Conservation (phyloP, 306 rosid species). For the Vicia villosa region DNA sequence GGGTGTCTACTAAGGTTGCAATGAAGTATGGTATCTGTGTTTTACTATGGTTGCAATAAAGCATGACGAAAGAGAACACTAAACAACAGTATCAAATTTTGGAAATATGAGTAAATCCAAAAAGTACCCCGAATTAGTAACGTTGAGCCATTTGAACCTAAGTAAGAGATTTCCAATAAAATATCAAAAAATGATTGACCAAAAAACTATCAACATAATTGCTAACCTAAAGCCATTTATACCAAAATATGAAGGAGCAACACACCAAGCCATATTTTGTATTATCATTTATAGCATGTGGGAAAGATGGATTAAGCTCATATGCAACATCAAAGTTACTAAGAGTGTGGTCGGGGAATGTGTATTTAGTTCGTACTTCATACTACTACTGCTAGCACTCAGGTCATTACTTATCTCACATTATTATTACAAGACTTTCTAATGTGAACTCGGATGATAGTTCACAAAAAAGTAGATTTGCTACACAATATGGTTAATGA, state of each 20-base stretch:
- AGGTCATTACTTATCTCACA: neutral
- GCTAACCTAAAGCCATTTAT: neutral
- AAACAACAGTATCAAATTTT: conserved; percentile 7
- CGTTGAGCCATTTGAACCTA: conserved; percentile 10
- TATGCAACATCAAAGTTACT: neutral
- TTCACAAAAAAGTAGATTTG: neutral
- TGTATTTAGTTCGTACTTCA: neutral
- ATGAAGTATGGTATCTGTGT: neutral
- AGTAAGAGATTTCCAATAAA: neutral
- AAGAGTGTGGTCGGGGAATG: neutral
- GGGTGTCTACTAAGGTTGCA: conserved; percentile 9
- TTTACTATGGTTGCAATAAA: conserved; percentile 5
- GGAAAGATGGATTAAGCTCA: conserved; percentile 14
- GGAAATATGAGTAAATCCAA: neutral
- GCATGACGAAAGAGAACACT: conserved; percentile 14
- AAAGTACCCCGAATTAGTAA: neutral
- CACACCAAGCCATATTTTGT: conserved; percentile 9
- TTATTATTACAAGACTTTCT: no score
- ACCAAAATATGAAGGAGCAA: conserved; percentile 3
- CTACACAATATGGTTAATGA: neutral
- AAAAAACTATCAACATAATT: neutral
- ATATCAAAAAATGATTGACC: neutral
- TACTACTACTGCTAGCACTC: neutral
- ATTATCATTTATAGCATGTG: neutral
- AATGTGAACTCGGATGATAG: neutral